These are phyloP conservation scores for Margaritispora aquatica DNA, from an alignment of 495 filamentous ascomycete species.

Conservation along the genomic window DNA sequence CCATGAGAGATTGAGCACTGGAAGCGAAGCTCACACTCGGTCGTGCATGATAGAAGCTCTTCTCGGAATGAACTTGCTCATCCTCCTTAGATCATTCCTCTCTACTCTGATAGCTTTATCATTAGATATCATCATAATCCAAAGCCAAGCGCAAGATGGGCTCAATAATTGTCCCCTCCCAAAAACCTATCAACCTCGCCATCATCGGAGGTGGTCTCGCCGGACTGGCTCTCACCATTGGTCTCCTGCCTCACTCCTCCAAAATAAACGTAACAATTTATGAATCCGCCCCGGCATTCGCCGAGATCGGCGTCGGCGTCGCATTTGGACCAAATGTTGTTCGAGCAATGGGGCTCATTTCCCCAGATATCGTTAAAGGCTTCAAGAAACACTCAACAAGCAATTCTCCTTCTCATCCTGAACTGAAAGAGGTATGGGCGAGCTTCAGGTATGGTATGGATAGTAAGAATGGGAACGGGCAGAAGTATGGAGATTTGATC, in stretches of 20 bases:
- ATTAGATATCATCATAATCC: no score
- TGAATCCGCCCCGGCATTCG: constrained; percentile 10
- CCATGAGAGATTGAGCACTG: no score
- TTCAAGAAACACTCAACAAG: constrained; percentile 12
- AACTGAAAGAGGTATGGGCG: constrained; percentile 5
- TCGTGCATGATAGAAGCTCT: no score
- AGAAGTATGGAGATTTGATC: constrained; percentile 17
- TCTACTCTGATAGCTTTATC: no score
- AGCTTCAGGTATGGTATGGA: constrained; percentile 17
- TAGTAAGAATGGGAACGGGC: constrained; percentile 3
- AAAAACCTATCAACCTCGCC: constrained; percentile 6
- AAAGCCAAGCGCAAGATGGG: constrained; percentile 6
- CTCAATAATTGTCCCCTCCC: background rate
- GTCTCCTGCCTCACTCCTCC: constrained; percentile 4
- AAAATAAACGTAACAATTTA: constrained; percentile 7
- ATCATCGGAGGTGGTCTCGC: constrained; percentile 8
- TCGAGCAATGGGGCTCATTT: constrained; percentile 6
- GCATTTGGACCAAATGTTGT: constrained; percentile 10
- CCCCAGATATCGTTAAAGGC: constrained; percentile 1
- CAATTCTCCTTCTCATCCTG: background rate
- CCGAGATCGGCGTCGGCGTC: constrained; percentile 10
- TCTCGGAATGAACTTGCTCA: no score
- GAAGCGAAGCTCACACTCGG: no score
- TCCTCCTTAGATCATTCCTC: no score
- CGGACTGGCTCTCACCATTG: constrained; percentile 8